These are phyloP conservation scores for Cercospora sp. DNA, from an alignment of 2,329 filamentous ascomycete species.

Conservation along the genomic window DNA sequence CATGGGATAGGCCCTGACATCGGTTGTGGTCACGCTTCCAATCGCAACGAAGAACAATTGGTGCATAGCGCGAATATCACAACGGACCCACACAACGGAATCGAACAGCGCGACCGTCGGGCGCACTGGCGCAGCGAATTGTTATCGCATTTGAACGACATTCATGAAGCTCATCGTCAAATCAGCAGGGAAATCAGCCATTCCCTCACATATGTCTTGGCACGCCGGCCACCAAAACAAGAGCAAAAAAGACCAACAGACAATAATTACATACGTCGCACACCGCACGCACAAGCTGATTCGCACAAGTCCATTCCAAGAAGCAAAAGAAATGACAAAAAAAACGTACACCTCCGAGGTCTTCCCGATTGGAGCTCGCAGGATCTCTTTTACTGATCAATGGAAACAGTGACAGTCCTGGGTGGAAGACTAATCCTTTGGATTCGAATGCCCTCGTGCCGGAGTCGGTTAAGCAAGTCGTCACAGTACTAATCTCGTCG, in stretches of 20 bases:
- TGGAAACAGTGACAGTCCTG: neutral
- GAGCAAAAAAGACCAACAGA: neutral
- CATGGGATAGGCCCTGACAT: neutral
- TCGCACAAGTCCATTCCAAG: neutral
- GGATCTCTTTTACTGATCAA: neutral
- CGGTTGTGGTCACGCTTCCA: neutral
- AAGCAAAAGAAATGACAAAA: neutral
- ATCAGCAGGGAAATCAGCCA: neutral
- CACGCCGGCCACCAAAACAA: neutral
- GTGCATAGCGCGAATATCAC: neutral
- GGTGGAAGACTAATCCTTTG: slow-evolving; percentile 4
- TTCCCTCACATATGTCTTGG: neutral
- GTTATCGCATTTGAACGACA: neutral
- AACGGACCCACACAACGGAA: neutral
- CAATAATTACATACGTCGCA: neutral
- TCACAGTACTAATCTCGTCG: slow-evolving; percentile 7
- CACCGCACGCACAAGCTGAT: neutral
- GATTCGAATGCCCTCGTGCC: slow-evolving; percentile 7
- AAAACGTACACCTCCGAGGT: slow-evolving; percentile 11
- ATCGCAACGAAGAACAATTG: neutral
- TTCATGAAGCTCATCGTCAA: neutral
- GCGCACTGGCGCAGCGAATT: neutral
- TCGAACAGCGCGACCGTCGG: neutral
- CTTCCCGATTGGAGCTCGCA: slow-evolving; percentile 1
- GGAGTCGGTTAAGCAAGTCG: neutral